phyloP scores from a whole-genome alignment of 2,329 filamentous ascomycete species.

The Fusarium sp. region DNA sequence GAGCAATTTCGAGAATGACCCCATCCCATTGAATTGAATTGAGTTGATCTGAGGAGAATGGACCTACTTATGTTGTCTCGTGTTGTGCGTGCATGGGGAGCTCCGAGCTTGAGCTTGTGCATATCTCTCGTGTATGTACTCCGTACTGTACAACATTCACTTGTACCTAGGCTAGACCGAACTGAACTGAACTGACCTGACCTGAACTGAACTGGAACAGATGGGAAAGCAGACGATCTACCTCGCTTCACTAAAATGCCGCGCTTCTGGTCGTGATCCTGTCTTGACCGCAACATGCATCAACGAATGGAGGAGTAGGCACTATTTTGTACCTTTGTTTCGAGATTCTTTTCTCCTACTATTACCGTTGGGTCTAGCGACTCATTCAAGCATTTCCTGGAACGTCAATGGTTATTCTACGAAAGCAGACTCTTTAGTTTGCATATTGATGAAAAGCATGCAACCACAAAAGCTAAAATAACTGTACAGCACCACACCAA shows the following conservation, averaged over 20 bases:
- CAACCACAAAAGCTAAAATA: conserved; percentile 16
- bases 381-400: conserved; percentile 25
- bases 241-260: conserved; percentile 29
- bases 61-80: conserved; percentile 28
- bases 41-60: conserved; percentile 5
- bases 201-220: not conserved
- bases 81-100: conserved; percentile 15
- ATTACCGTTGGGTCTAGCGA: conserved; percentile 16
- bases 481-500: conserved; percentile 27
- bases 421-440: conserved; percentile 1
- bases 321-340: not conserved
- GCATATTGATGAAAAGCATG: conserved; percentile 22
- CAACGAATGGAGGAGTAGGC: not conserved
- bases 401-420: conserved; percentile 1
- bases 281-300: conserved; percentile 28
- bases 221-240: conserved; percentile 8
- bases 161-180: not conserved
- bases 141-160: not conserved
- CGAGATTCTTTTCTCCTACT: not conserved
- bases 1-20: conserved; percentile 18
- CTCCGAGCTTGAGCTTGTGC: conserved; percentile 13
- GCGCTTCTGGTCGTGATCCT: conserved; percentile 18
- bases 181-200: not conserved
- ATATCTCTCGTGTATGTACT: conserved; percentile 2
- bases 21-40: conserved; percentile 2